Conservation (phyloP, 164 flowering plant genomes). For the Vitis riparia region DNA sequence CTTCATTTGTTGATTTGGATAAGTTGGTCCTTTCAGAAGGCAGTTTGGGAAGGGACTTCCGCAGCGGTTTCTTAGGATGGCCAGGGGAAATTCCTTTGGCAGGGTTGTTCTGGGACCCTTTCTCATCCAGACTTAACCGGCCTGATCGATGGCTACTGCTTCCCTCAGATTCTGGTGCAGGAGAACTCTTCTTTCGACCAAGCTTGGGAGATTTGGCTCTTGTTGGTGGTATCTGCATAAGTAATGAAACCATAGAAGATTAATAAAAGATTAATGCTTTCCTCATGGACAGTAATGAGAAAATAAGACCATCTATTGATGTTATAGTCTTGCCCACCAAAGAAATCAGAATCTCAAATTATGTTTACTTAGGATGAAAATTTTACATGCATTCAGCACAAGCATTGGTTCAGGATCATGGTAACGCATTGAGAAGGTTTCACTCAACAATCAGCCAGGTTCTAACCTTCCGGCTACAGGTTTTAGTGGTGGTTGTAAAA, state of each 20-base stretch:
- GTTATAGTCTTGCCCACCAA: no score
- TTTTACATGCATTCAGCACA: no score
- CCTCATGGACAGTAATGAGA: no score
- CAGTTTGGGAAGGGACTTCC: conserved; percentile 87
- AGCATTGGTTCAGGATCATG: no score
- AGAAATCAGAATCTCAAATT: no score
- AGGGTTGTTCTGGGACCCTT: conserved; percentile 29
- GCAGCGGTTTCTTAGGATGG: conserved; percentile 52
- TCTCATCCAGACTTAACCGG: conserved; percentile 72
- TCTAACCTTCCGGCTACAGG: background rate
- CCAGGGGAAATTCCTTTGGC: conserved; percentile 37
- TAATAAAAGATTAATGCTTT: background rate
- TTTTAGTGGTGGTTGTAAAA: background rate
- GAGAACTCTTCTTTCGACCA: conserved; percentile 64
- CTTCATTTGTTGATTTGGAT: conserved; percentile 27
- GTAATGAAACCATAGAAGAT: background rate
- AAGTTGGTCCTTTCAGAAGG: conserved; percentile 65
- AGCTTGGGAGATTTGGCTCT: conserved; percentile 95
- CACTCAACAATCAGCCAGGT: background rate
- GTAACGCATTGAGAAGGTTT: background rate
- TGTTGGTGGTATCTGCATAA: conserved; percentile 78
- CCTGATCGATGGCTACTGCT: conserved; percentile 26
- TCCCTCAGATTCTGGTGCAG: conserved; percentile 41
- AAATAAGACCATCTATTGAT: no score
- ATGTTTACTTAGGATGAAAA: no score